Conservation (phyloP, 768 basidiomycete species). For the Hygrophoropsis aurantiaca region DNA sequence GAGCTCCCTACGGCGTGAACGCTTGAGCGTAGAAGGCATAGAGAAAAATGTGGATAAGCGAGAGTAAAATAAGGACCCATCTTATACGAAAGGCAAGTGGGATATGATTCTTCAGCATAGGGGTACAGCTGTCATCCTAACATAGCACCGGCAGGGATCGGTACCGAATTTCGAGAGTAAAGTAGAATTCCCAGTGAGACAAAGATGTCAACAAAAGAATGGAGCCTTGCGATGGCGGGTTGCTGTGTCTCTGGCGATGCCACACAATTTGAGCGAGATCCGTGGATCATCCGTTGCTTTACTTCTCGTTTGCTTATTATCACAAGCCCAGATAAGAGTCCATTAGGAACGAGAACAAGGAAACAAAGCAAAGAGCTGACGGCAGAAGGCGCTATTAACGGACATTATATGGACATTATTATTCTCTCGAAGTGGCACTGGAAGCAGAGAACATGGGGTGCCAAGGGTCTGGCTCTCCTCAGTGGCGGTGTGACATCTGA, state of each 20-base stretch:
- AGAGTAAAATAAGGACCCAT: conserved; percentile 12
- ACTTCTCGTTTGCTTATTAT: no score
- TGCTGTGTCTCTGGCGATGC: neutral
- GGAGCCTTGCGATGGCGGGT: neutral
- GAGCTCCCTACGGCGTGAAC: conserved; percentile 46
- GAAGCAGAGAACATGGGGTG: no score
- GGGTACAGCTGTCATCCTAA: conserved; percentile 13
- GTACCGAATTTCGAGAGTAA: conserved; percentile 14
- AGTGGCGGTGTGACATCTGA: no score
- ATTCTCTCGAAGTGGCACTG: no score
- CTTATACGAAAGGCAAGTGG: conserved; percentile 28
- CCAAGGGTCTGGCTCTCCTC: no score
- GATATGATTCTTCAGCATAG: conserved; percentile 24
- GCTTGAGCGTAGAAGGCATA: conserved; percentile 45
- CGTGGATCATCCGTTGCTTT: no score
- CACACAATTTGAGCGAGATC: no score
- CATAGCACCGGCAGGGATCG: conserved; percentile 12
- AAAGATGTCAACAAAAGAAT: conserved; percentile 1
- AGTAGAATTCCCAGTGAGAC: conserved; percentile 7
- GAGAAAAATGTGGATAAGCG: conserved; percentile 11
- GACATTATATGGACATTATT: no score
- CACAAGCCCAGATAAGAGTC: no score
- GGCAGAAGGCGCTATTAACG: no score
- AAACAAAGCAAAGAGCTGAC: no score
- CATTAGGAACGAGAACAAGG: no score